Conservation (phyloP, 2,329 filamentous ascomycete genomes). For the Alternaria triticimaculans region DNA sequence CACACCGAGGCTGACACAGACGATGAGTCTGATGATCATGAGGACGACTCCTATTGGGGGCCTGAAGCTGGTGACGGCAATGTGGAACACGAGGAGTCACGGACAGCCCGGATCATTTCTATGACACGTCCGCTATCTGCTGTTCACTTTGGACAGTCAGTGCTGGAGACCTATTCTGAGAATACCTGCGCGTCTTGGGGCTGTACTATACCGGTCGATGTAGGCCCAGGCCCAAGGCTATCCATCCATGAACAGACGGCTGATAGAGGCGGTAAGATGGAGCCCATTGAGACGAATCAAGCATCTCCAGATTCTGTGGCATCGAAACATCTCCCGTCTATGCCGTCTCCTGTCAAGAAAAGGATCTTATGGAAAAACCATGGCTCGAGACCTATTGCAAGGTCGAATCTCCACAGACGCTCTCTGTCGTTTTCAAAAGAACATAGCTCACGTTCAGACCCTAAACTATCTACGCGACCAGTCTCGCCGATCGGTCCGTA, state of each 20-base stretch:
- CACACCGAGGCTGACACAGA: conserved; percentile 12
- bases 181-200: conserved; percentile 1
- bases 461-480: conserved; percentile 9
- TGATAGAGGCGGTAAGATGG: neutral
- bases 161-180: conserved; percentile 22
- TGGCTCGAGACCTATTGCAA: conserved; percentile 7
- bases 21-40: neutral
- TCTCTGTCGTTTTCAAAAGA: conserved; percentile 7
- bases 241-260: conserved; percentile 3
- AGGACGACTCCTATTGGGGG: conserved; percentile 8
- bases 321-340: conserved; percentile 1
- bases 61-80: conserved; percentile 26
- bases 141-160: conserved; percentile 23
- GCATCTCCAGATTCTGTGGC: neutral
- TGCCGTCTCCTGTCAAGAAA: neutral
- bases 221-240: neutral
- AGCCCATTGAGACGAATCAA: neutral
- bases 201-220: neutral
- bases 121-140: conserved; percentile 26
- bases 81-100: conserved; percentile 25
- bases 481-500: conserved; percentile 2
- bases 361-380: neutral
- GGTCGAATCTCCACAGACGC: conserved; percentile 4
- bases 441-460: conserved; percentile 7
- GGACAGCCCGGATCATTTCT: conserved; percentile 7